These are phyloP conservation scores for Mallotus nudiflorus DNA, from an alignment of 345 rosid species.

Conservation along the genomic window DNA sequence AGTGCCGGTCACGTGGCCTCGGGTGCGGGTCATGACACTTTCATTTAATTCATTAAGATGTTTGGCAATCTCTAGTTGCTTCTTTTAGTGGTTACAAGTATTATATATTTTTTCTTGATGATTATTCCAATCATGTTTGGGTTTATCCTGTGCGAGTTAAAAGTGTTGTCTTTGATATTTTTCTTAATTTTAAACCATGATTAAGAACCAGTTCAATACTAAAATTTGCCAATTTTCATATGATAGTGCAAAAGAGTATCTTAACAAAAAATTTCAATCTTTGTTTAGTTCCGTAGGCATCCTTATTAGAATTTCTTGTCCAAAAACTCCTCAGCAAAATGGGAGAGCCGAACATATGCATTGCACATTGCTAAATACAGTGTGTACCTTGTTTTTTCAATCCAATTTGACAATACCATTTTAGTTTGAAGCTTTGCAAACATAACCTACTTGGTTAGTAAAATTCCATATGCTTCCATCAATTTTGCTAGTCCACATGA, in stretches of 20 bases:
- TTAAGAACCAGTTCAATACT: neutral
- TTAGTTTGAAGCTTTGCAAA: neutral
- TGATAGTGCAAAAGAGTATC: neutral
- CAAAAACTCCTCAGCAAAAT: neutral
- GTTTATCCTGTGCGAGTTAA: neutral
- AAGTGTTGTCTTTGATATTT: neutral
- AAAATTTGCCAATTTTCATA: neutral
- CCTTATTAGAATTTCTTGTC: neutral
- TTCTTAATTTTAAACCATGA: neutral
- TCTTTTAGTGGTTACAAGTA: neutral
- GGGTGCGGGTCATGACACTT: too few relatives aligned
- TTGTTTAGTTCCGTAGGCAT: neutral
- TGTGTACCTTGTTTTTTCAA: neutral
- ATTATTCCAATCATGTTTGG: neutral
- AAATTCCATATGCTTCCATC: neutral
- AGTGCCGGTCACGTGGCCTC: too few relatives aligned
- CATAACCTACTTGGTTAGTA: neutral
- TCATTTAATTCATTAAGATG: neutral
- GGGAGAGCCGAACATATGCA: neutral
- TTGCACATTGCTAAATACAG: neutral
- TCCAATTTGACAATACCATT: neutral
- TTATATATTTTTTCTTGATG: neutral
- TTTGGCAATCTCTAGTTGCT: neutral
- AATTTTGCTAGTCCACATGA: neutral
- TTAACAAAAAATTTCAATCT: neutral